A percentile compares a stretch with the other conserved stretches of the same genome.
phyloP scores from a whole-genome alignment of 202 grass and related monocot species.

The Carex arenaria region DNA sequence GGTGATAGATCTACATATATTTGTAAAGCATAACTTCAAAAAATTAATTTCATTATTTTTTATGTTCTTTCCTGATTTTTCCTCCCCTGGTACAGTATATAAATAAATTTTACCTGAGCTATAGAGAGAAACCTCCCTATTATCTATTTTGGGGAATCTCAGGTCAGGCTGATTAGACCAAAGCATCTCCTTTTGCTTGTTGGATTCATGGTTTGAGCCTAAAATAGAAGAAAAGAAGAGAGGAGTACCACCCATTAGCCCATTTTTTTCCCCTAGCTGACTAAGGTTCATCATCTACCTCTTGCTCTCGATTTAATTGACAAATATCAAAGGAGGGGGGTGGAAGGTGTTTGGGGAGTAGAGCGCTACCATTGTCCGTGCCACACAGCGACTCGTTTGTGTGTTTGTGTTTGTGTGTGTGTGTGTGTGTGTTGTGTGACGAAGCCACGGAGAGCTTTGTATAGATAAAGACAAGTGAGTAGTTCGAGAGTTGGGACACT shows the following conservation, averaged over 20 bases:
- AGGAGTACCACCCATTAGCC: slow-evolving; percentile 5
- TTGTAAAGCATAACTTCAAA: not conserved
- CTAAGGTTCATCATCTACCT: slow-evolving; percentile 5
- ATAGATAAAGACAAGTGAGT: slow-evolving; percentile 15
- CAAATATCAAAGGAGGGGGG: not conserved
- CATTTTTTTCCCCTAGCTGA: not conserved
- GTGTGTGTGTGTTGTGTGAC: not conserved
- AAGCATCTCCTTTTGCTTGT: slow-evolving; percentile 10
- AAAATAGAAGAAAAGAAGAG: slow-evolving; percentile 5
- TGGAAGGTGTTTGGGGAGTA: not conserved
- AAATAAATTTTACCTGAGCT: not conserved
- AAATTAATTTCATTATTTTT: not conserved
- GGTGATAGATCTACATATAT: not conserved
- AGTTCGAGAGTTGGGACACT: not conserved
- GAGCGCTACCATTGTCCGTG: slow-evolving; percentile 2
- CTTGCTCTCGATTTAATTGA: not conserved
- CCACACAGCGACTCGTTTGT: too few relatives aligned
- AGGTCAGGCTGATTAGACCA: slow-evolving; percentile 6
- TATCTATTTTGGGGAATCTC: slow-evolving; percentile 2
- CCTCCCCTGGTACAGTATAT: not conserved
- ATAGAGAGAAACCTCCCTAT: slow-evolving; percentile 8
- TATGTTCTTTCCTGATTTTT: not conserved
- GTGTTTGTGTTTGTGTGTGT: not conserved
- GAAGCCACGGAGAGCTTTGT: not conserved
- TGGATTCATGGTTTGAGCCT: slow-evolving; percentile 1